phyloP scores from a whole-genome alignment of 2,329 filamentous ascomycete species.

The Myriosclerotinia curreyana region DNA sequence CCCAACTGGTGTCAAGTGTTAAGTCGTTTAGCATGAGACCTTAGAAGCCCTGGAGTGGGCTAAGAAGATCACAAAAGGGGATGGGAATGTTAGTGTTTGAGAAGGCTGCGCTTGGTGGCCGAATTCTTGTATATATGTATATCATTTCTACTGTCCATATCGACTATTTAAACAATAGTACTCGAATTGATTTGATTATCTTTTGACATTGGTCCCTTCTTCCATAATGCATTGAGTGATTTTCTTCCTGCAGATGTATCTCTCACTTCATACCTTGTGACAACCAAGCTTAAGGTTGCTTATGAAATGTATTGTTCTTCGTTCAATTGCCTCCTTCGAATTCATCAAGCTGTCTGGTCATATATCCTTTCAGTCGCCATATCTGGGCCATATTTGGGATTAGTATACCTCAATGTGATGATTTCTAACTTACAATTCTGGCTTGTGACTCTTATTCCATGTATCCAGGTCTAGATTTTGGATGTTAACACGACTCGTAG shows the following conservation, averaged over 20 bases:
- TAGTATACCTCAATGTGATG: too few relatives aligned
- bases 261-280: too few relatives aligned
- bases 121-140: conserved; percentile 9
- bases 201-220: neutral
- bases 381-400: too few relatives aligned
- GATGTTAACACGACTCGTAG: too few relatives aligned
- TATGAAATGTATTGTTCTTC: too few relatives aligned
- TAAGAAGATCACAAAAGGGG: neutral
- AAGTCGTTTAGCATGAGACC: conserved; percentile 7
- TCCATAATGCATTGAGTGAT: neutral
- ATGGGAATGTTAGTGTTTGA: neutral
- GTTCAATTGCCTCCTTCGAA: too few relatives aligned
- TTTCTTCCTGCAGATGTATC: neutral
- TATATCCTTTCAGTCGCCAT: too few relatives aligned
- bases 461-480: too few relatives aligned
- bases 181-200: conserved; percentile 7
- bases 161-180: conserved; percentile 8
- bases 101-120: neutral
- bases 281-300: too few relatives aligned
- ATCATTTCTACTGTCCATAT: conserved; percentile 1
- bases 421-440: too few relatives aligned
- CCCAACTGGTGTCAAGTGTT: conserved; percentile 32
- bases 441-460: too few relatives aligned
- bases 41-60: neutral
- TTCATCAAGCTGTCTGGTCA: too few relatives aligned